A percentile compares a stretch with the other conserved stretches of the same genome.
These are phyloP conservation scores for Carpinus fangiana DNA, from an alignment of 306 rosid genomes.

Conservation along the genomic window DNA sequence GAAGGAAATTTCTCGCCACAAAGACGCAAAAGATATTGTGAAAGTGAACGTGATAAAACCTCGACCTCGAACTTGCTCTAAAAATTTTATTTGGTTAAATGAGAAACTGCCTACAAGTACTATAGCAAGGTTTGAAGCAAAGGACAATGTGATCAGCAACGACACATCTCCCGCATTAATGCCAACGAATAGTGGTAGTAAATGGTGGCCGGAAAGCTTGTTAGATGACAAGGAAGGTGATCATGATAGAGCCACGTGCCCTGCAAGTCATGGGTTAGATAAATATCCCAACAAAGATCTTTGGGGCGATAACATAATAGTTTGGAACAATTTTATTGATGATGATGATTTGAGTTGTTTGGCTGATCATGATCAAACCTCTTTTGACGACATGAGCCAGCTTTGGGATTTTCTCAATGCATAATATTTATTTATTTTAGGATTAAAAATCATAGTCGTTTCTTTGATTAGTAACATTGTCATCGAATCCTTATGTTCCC, in stretches of 20 bases:
- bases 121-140: not conserved
- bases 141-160: not conserved
- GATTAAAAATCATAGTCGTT: too few species aligned
- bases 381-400: not conserved
- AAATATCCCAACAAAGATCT: not conserved
- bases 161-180: not conserved
- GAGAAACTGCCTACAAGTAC: not conserved
- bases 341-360: not conserved
- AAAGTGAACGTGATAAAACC: conserved; percentile 23
- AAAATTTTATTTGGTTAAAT: not conserved
- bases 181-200: not conserved
- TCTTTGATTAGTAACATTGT: too few species aligned
- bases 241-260: not conserved
- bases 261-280: not conserved
- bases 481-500: too few species aligned
- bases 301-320: not conserved
- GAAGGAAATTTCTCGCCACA: too few species aligned
- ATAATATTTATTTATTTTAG: not conserved
- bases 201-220: conserved; percentile 4
- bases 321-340: not conserved
- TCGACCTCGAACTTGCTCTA: conserved; percentile 20
- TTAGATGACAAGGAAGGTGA: not conserved
- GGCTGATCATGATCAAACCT: not conserved
- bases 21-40: not conserved
- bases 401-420: not conserved